Evolutionary conservation across 1,284 basidiomycete species (phyloP).

Genomic region (Ceratobasidium theobromae): DNA sequence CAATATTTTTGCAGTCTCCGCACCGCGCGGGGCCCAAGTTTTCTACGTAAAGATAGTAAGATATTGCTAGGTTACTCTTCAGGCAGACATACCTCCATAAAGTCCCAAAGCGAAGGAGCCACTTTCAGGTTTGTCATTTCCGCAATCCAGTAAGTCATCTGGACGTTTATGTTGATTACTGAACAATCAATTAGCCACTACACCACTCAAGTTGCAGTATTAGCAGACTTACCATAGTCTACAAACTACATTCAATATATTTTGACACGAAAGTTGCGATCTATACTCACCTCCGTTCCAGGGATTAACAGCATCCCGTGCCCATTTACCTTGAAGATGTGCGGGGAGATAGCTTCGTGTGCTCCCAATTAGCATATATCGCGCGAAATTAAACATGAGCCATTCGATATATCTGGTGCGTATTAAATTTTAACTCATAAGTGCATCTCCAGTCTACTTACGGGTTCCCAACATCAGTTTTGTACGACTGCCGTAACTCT

Average conservation of each 20-base stretch:
- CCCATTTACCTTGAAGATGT: conserved; percentile 76
- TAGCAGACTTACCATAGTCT: conserved; percentile 65
- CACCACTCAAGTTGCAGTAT: too few relatives aligned
- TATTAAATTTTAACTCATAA: not conserved
- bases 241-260: too few relatives aligned
- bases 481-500: conserved; percentile 54
- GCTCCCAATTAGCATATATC: conserved; percentile 64
- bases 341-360: conserved; percentile 63
- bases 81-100: conserved; percentile 56
- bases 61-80: not conserved
- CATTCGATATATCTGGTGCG: conserved; percentile 60
- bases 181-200: too few relatives aligned
- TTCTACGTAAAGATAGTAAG: conserved; percentile 50
- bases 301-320: conserved; percentile 51
- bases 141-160: conserved; percentile 79
- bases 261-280: not conserved
- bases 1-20: conserved; percentile 62
- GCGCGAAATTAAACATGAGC: conserved; percentile 68
- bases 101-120: conserved; percentile 60
- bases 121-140: conserved; percentile 67
- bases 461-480: conserved; percentile 56
- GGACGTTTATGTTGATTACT: conserved; percentile 76
- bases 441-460: not conserved
- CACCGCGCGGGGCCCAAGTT: conserved; percentile 70
- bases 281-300: conserved; percentile 59